Percentiles rank a stretch among this genome's conserved stretches.
phyloP scores from a whole-genome alignment of 352 stramenopile species.

The Globisporangium takayamanum region DNA sequence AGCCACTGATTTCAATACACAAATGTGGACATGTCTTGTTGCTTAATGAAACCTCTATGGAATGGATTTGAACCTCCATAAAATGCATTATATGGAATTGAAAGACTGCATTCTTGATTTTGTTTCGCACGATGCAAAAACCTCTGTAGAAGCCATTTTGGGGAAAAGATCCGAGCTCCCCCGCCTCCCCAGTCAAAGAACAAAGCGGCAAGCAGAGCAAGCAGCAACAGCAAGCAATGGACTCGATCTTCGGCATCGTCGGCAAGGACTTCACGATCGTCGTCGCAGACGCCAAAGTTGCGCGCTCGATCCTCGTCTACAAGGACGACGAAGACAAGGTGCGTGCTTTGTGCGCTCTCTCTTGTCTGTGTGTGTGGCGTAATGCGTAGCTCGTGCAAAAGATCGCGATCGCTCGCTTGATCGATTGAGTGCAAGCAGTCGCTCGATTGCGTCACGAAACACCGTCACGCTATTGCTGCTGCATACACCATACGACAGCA shows the following conservation, averaged over 20 bases:
- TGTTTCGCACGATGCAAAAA: too few relatives aligned
- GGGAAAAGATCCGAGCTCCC: too few relatives aligned
- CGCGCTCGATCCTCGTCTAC: conserved; percentile 90
- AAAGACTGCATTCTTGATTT: too few relatives aligned
- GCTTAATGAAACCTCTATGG: too few relatives aligned
- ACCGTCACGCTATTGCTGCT: not conserved
- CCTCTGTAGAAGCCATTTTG: too few relatives aligned
- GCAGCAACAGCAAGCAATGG: conserved; percentile 31
- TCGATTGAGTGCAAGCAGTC: not conserved
- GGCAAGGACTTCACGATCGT: conserved; percentile 91
- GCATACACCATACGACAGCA: not conserved
- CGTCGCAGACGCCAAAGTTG: conserved; percentile 86
- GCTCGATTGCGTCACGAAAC: not conserved
- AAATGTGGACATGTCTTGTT: too few relatives aligned
- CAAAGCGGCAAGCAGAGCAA: conserved; percentile 5
- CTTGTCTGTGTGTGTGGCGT: not conserved
- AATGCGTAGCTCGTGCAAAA: too few relatives aligned
- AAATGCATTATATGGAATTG: too few relatives aligned
- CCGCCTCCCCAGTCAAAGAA: not conserved
- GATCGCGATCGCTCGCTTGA: not conserved
- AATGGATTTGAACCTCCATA: too few relatives aligned
- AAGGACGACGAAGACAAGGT: conserved; percentile 93
- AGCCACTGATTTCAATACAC: too few relatives aligned
- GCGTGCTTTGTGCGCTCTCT: not conserved
- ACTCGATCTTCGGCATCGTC: conserved; percentile 87